phyloP scores from a whole-genome alignment of 371 early-diverging fungal genomes.

The Dentiscutata heterogama region DNA sequence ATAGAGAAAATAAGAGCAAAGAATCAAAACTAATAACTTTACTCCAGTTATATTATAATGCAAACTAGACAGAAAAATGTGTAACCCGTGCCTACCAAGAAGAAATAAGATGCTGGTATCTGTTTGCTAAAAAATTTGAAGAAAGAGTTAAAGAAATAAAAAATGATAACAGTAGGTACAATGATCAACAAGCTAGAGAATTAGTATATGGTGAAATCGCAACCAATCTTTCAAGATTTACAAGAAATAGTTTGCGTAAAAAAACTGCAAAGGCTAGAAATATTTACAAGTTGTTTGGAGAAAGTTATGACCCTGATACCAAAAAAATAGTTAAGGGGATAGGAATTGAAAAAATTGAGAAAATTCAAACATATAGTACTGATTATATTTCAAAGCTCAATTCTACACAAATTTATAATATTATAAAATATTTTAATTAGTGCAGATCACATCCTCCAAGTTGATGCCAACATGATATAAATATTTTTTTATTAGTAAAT shows the following conservation, averaged over 20 bases:
- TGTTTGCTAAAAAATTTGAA: conserved; percentile 26
- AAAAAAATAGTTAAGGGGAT: background rate
- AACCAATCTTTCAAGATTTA: background rate
- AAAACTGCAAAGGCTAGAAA: conserved; percentile 28
- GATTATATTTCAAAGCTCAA: no score
- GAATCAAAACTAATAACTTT: background rate
- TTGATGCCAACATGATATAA: no score
- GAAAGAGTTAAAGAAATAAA: background rate
- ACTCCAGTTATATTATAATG: conserved; percentile 33
- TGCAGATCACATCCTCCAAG: no score
- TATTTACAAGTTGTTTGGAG: conserved; percentile 25
- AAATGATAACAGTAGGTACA: background rate
- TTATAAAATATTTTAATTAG: no score
- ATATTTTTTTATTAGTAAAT: no score
- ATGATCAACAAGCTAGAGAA: background rate
- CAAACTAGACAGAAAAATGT: conserved; percentile 15
- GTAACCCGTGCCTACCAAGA: conserved; percentile 19
- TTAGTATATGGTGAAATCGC: conserved; percentile 10
- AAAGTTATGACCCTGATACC: background rate
- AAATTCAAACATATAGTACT: no score
- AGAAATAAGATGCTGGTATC: conserved; percentile 32
- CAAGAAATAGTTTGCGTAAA: conserved; percentile 1
- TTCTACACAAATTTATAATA: no score
- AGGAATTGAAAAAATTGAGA: no score
- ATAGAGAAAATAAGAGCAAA: no score